Evolutionary conservation across 2,329 filamentous ascomycete species (phyloP).

Genomic region (Botryosphaeria agaves): DNA sequence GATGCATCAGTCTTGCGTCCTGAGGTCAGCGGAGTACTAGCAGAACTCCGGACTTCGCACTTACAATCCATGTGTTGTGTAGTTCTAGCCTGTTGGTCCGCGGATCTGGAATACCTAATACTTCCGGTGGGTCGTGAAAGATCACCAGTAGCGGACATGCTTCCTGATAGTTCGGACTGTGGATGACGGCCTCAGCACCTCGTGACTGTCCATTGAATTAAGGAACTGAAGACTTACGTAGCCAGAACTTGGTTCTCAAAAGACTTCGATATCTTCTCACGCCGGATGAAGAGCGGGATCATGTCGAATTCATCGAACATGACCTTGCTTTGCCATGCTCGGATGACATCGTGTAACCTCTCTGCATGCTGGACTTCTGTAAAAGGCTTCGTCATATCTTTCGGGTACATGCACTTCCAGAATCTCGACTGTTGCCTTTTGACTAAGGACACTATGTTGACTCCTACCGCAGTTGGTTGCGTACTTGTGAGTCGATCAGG

Average conservation of each 20-base stretch:
- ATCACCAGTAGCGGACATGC: conserved; percentile 61
- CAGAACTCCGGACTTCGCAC: conserved; percentile 19
- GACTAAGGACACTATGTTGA: conserved; percentile 39
- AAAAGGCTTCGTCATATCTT: conserved; percentile 15
- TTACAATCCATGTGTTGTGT: conserved; percentile 78
- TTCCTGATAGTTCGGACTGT: conserved; percentile 44
- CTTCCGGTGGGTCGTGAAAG: conserved; percentile 63
- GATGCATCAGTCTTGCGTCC: conserved; percentile 59
- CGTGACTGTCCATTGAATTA: conserved; percentile 4
- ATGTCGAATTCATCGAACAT: conserved; percentile 60
- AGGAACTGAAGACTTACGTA: conserved; percentile 32
- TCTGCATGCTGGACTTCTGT: conserved; percentile 27
- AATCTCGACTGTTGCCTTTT: conserved; percentile 44
- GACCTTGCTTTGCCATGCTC: conserved; percentile 55
- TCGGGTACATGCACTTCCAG: conserved; percentile 78
- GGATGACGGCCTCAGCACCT: conserved; percentile 4
- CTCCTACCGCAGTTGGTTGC: conserved; percentile 31
- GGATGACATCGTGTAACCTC: conserved; percentile 64
- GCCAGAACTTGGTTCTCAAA: conserved; percentile 79
- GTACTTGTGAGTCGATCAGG: conserved; percentile 42
- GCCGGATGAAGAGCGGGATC: conserved; percentile 63
- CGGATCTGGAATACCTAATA: conserved; percentile 24
- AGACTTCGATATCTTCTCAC: conserved; percentile 52
- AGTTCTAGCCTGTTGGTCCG: conserved; percentile 53
- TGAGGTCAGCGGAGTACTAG: conserved; percentile 23